These are phyloP conservation scores for Fennellomyces sp. DNA, from an alignment of 371 early-diverging fungal species.

Conservation along the genomic window DNA sequence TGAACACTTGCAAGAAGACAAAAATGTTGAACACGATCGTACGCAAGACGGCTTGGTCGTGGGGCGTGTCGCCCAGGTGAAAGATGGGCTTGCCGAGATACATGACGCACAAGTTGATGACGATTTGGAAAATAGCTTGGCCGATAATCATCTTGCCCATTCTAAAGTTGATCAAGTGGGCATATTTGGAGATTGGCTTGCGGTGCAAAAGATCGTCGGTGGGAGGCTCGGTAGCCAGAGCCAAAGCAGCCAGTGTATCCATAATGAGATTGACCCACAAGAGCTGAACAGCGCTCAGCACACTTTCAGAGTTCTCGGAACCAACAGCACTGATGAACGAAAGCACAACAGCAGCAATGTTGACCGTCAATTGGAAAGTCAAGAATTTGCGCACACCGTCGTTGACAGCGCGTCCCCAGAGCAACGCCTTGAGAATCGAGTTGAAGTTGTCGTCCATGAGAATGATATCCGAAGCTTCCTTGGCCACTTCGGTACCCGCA, in stretches of 20 bases:
- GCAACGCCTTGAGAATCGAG: conserved; percentile 86
- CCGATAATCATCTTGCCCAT: conserved; percentile 95
- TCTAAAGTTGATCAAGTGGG: conserved; percentile 80
- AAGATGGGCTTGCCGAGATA: conserved; percentile 68
- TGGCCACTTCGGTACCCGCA: conserved; percentile 96
- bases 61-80: conserved; percentile 48
- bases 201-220: conserved; percentile 85
- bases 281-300: conserved; percentile 95
- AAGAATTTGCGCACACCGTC: conserved; percentile 95
- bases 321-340: conserved; percentile 91
- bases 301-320: conserved; percentile 95
- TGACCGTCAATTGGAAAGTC: conserved; percentile 96
- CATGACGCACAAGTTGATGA: conserved; percentile 63
- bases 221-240: conserved; percentile 97
- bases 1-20: conserved; percentile 96
- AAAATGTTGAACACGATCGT: conserved; percentile 95
- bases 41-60: conserved; percentile 58
- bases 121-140: conserved; percentile 86
- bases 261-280: conserved; percentile 98
- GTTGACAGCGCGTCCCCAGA: conserved; percentile 96
- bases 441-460: conserved; percentile 96
- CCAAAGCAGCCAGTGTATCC: conserved; percentile 97
- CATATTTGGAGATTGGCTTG: conserved; percentile 76
- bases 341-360: conserved; percentile 84
- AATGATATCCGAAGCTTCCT: conserved; percentile 94